Evolutionary conservation across 148 eudicot genomes (phyloP).

Genomic region (Limonium bicolor): DNA sequence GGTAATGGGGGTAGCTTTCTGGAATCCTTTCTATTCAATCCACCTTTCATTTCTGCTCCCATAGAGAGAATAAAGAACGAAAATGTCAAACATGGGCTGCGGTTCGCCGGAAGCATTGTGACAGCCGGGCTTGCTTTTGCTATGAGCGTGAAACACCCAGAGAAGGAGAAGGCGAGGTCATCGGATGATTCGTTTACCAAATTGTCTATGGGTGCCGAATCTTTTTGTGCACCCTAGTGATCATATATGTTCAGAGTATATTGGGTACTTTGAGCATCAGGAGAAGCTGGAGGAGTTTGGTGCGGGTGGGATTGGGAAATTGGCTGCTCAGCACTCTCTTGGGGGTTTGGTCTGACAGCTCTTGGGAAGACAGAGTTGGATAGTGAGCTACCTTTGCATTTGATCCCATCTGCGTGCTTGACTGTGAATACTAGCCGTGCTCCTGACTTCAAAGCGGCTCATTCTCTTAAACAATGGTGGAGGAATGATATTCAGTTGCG

Average conservation of each 20-base stretch:
- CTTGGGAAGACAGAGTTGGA: constrained; percentile 33
- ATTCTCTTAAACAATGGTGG: constrained; percentile 93
- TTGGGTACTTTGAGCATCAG: constrained; percentile 54
- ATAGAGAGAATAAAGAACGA: constrained; percentile 65
- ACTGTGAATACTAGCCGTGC: constrained; percentile 33
- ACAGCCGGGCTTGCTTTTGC: constrained; percentile 91
- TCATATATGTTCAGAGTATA: constrained; percentile 46
- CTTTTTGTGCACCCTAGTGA: constrained; percentile 43
- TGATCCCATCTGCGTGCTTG: constrained; percentile 70
- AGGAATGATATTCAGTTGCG: constrained; percentile 31
- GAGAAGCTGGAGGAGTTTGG: constrained; percentile 51
- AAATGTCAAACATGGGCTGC: constrained; percentile 69
- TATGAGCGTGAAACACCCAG: constrained; percentile 24
- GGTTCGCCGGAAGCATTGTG: constrained; percentile 72
- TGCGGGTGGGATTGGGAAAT: constrained; percentile 31
- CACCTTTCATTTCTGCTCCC: constrained; percentile 77
- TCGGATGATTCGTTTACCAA: constrained; percentile 22
- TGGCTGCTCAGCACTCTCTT: constrained; percentile 73
- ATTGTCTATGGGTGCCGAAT: constrained; percentile 39
- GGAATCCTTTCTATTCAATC: constrained; percentile 68
- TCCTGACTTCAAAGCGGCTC: constrained; percentile 48
- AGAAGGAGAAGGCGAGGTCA: constrained; percentile 10
- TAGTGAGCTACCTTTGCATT: constrained; percentile 49
- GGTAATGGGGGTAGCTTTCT: constrained; percentile 41
- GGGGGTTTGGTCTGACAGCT: constrained; percentile 61